phyloP scores from a whole-genome alignment of 176 grass and related monocot species.

The Pontederia paniculata region DNA sequence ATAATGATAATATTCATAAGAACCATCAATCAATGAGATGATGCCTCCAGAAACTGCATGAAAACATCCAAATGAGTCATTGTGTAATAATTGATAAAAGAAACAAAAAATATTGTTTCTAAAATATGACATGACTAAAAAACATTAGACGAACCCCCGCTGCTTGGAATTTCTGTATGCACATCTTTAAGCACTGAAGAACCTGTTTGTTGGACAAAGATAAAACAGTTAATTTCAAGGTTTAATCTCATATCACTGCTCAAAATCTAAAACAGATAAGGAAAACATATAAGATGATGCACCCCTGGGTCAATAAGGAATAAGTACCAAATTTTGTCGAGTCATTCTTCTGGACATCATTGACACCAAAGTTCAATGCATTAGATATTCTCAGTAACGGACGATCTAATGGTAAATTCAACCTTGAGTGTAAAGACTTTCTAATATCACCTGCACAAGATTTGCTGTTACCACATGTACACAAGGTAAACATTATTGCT shows the following conservation, averaged over 20 bases:
- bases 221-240: neutral
- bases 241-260: neutral
- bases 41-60: conserved; percentile 78
- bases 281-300: neutral
- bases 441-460: conserved; percentile 50
- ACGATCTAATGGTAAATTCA: conserved; percentile 75
- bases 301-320: neutral
- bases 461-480: no score
- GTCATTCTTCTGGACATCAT: conserved; percentile 22
- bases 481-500: no score
- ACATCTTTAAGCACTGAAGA: conserved; percentile 60
- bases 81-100: conserved; percentile 3
- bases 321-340: conserved; percentile 28
- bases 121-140: conserved; percentile 3
- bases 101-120: neutral
- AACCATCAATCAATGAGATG: conserved; percentile 72
- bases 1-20: conserved; percentile 98
- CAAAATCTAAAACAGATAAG: conserved; percentile 7
- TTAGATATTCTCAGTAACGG: conserved; percentile 73
- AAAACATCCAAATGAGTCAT: conserved; percentile 15
- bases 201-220: conserved; percentile 33
- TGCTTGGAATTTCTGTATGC: conserved; percentile 69
- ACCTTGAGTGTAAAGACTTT: conserved; percentile 71
- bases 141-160: conserved; percentile 51
- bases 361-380: conserved; percentile 45